Conservation (phyloP, 2,329 filamentous ascomycete species). For the Penicillium sp. region DNA sequence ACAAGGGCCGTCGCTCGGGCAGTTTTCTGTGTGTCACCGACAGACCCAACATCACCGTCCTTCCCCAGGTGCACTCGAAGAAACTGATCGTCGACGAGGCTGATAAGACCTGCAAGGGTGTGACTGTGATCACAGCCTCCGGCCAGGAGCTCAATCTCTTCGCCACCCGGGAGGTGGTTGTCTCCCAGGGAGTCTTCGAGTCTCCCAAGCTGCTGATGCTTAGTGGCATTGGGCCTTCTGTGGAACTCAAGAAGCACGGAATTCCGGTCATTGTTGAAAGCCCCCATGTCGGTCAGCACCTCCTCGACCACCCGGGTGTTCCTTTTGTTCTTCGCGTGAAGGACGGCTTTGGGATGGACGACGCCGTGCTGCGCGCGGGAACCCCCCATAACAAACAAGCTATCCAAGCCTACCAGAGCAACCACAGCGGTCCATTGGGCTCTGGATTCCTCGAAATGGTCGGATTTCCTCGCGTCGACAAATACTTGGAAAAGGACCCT, state of each 20-base stretch:
- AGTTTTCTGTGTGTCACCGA: conserved; percentile 52
- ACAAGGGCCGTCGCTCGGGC: conserved; percentile 55
- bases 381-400: conserved; percentile 31
- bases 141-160: conserved; percentile 47
- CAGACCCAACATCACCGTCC: conserved; percentile 56
- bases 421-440: conserved; percentile 42
- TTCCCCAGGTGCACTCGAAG: conserved; percentile 52
- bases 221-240: conserved; percentile 46
- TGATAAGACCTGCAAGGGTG: conserved; percentile 44
- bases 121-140: conserved; percentile 46
- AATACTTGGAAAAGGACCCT: conserved; percentile 48
- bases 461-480: conserved; percentile 59
- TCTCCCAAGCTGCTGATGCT: conserved; percentile 53
- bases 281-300: conserved; percentile 28
- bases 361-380: conserved; percentile 39
- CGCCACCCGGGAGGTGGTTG: conserved; percentile 49
- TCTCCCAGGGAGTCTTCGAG: conserved; percentile 53
- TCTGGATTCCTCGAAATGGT: conserved; percentile 52
- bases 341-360: conserved; percentile 41
- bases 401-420: conserved; percentile 37
- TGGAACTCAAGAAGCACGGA: conserved; percentile 22
- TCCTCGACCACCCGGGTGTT: conserved; percentile 40
- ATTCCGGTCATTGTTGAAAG: conserved; percentile 32
- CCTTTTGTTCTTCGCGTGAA: conserved; percentile 44
- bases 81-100: conserved; percentile 53